Conservation (phyloP, 768 basidiomycete genomes). For the Mycena rosella region DNA sequence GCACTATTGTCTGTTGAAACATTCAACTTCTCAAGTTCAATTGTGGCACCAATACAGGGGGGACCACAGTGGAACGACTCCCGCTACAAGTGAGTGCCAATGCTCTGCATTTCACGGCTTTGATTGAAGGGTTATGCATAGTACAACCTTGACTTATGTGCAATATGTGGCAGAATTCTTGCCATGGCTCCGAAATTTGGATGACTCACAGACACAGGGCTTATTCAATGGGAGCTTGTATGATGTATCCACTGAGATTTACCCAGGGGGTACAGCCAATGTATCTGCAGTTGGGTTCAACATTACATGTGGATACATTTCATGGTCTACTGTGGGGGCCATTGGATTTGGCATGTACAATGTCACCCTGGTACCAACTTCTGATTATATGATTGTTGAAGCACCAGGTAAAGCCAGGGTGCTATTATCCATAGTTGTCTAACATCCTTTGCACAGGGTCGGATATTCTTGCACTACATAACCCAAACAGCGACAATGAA, state of each 20-base stretch:
- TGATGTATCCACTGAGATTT: neutral
- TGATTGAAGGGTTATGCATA: too few species aligned
- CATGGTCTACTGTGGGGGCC: too few species aligned
- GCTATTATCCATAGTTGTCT: too few species aligned
- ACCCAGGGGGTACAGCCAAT: neutral
- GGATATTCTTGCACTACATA: neutral
- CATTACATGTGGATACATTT: constrained; percentile 2
- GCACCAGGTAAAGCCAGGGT: too few species aligned
- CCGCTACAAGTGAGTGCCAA: too few species aligned
- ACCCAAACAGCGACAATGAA: neutral
- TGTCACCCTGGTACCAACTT: neutral
- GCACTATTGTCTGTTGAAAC: neutral
- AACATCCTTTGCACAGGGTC: too few species aligned
- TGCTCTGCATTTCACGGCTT: too few species aligned
- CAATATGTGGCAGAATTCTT: neutral
- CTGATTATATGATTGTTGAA: too few species aligned
- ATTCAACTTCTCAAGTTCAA: constrained; percentile 4
- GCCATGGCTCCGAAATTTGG: neutral
- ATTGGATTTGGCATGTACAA: too few species aligned
- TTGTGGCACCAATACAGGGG: neutral
- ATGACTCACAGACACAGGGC: neutral
- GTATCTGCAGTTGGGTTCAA: neutral
- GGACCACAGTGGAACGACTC: constrained; percentile 1
- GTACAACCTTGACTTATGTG: neutral
- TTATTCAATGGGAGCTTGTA: too few species aligned